Conservation (phyloP, 192 early-diverging fungal genomes). For the Lunasporangiospora selenospora region DNA sequence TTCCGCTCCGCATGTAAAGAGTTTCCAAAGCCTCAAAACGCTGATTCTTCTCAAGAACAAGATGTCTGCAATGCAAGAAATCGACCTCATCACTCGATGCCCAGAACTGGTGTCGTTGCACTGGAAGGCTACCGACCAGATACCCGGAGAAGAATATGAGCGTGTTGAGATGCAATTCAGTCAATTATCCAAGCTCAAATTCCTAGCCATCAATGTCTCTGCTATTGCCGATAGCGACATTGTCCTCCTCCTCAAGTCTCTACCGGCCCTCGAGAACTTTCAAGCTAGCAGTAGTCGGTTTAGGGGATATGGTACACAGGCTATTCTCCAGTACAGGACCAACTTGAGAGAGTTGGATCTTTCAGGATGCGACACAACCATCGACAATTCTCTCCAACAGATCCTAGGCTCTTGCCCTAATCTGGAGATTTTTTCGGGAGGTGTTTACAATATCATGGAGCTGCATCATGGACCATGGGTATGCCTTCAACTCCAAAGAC, state of each 20-base stretch:
- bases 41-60: slow-evolving; percentile 13
- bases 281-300: slow-evolving; percentile 3
- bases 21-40: slow-evolving; percentile 1
- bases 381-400: neutral
- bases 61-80: slow-evolving; percentile 3
- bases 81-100: slow-evolving; percentile 5
- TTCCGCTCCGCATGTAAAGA: no score
- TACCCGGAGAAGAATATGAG: neutral
- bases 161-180: neutral
- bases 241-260: neutral
- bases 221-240: slow-evolving; percentile 7
- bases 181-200: neutral
- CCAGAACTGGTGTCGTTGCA: slow-evolving; percentile 1
- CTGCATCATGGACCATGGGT: slow-evolving; percentile 6
- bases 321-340: slow-evolving; percentile 2
- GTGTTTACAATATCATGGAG: slow-evolving; percentile 1
- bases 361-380: neutral
- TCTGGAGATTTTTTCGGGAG: slow-evolving; percentile 7
- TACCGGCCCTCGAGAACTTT: slow-evolving; percentile 10
- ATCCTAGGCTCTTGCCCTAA: neutral
- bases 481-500: neutral
- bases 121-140: neutral
- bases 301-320: neutral
- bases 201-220: neutral
- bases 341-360: slow-evolving; percentile 10